Conservation (phyloP, 2,329 filamentous ascomycete genomes). For the Trichothecium sympodiale region DNA sequence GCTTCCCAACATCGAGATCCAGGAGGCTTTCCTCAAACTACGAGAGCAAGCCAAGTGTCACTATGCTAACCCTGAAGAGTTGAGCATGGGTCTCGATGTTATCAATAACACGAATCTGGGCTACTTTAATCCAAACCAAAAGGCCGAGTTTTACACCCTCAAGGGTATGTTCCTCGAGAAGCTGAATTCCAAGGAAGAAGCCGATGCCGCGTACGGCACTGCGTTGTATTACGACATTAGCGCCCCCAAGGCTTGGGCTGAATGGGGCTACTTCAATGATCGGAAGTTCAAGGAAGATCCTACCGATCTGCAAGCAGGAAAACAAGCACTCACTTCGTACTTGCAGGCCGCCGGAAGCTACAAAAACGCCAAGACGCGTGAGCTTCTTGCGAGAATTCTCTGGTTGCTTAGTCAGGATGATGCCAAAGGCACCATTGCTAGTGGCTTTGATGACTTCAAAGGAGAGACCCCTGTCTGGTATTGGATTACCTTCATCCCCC, state of each 20-base stretch:
- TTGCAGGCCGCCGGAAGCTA: constrained; percentile 91
- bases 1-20: constrained; percentile 97
- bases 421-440: constrained; percentile 67
- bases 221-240: constrained; percentile 94
- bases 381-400: constrained; percentile 82
- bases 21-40: constrained; percentile 95
- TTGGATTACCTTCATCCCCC: constrained; percentile 98
- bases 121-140: constrained; percentile 92
- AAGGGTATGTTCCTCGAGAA: constrained; percentile 99
- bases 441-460: constrained; percentile 91
- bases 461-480: constrained; percentile 98
- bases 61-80: constrained; percentile 88
- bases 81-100: constrained; percentile 87
- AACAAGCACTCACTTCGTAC: constrained; percentile 91
- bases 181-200: constrained; percentile 79
- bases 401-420: constrained; percentile 95
- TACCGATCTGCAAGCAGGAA: constrained; percentile 67
- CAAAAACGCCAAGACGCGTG: constrained; percentile 93
- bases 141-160: constrained; percentile 96
- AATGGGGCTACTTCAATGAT: constrained; percentile 98
- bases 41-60: constrained; percentile 98
- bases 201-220: constrained; percentile 87
- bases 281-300: constrained; percentile 90
- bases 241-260: constrained; percentile 93
- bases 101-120: constrained; percentile 99